Percentiles rank a stretch among this genome's conserved stretches.
phyloP scores from a whole-genome alignment of 2,329 filamentous ascomycete genomes.

The Cladosporium sp. region DNA sequence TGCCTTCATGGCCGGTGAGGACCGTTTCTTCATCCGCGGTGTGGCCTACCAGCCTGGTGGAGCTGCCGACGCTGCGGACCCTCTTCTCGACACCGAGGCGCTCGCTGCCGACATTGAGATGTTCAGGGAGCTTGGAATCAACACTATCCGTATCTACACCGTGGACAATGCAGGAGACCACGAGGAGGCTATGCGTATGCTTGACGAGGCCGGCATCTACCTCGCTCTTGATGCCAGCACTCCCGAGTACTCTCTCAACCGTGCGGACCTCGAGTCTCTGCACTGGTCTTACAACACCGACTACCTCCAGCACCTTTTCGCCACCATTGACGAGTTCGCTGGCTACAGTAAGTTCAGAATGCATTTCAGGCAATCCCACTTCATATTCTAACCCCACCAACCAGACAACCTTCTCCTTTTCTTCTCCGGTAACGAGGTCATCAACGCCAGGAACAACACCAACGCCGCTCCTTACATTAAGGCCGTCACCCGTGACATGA shows the following conservation, averaged over 20 bases:
- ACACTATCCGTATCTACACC: constrained; percentile 89
- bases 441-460: constrained; percentile 55
- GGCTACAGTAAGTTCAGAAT: constrained; percentile 49
- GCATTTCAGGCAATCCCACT: background rate
- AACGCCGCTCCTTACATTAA: constrained; percentile 61
- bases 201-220: constrained; percentile 83
- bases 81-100: constrained; percentile 61
- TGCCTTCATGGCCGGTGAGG: constrained; percentile 53
- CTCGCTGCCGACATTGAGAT: constrained; percentile 73
- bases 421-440: constrained; percentile 75
- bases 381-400: background rate
- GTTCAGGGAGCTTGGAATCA: constrained; percentile 79
- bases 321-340: constrained; percentile 76
- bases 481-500: constrained; percentile 72
- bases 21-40: constrained; percentile 56
- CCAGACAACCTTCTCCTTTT: constrained; percentile 72
- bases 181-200: constrained; percentile 73
- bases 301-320: constrained; percentile 81
- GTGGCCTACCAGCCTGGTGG: constrained; percentile 53
- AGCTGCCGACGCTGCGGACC: constrained; percentile 59
- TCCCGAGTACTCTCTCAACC: constrained; percentile 80
- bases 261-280: constrained; percentile 51
- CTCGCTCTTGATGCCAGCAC: constrained; percentile 87
- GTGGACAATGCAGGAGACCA: constrained; percentile 80
- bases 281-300: constrained; percentile 72